Evolutionary conservation across 164 flowering plant species (phyloP), one percentile per base, ranked within the genome.

Genomic region (Liquidambar formosana): DNA sequence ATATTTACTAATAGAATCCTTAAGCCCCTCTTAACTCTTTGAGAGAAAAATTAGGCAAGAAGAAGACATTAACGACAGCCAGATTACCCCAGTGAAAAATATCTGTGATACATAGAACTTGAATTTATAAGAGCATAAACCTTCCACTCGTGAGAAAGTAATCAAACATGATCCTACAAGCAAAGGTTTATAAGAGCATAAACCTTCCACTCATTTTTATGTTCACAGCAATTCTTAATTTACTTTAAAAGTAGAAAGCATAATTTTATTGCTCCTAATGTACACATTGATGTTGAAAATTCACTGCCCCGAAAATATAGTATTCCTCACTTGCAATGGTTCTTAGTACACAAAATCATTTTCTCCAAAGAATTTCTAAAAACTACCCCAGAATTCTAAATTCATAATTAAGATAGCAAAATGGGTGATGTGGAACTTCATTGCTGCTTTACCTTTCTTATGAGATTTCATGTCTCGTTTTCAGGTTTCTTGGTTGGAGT

Each of bases 401-500:
- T 10, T 53, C 10, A 19, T 18, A 53, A 22, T 53, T 21, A 41
- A 41, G 13, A 61, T 8, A 61, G 4, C 8, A 18, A 19, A 44
- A n/a, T 5, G 23, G 19, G 43, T 8, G 22, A 26, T 19, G 25
- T 33, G 16, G 62, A 18, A 4, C 3, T 53, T n/a, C 27, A 26
- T 46, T 4, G 13, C 27, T 33, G 0, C 21, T 41, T 25, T 10
- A 4, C 12, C 52, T 41, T 12, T 3, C 54, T n/a, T n/a, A 21
- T 21, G 61, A 26, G 15, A 61, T 58, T 46, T 71, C 66, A 70
- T 64, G 61, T 57, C 72, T 78, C 78, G 21, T 46, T 79, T 60
- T 80, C 79, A 13, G 76, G 75, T 41, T 73, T 73, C 65, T 76
- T 67, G 11, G 75, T 38, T 61, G 78, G 69, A 68, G 79, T 77